phyloP scores from a whole-genome alignment of 225 moss, liverwort and hornwort species.

The Physcomitrium patens region DNA sequence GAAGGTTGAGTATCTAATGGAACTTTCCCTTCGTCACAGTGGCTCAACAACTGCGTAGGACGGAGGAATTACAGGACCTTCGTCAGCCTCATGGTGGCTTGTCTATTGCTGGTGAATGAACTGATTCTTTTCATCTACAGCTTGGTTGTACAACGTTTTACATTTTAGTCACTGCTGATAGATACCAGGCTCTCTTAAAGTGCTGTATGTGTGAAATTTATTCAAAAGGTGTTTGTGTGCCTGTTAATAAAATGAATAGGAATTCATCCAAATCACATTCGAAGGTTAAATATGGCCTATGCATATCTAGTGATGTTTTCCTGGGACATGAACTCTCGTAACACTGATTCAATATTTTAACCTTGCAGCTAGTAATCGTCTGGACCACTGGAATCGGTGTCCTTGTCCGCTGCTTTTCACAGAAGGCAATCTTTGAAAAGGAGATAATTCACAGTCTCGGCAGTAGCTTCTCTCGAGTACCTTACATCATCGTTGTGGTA shows the following conservation, averaged over 20 bases:
- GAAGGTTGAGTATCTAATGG: conserved; percentile 13
- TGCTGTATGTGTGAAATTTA: too few relatives aligned
- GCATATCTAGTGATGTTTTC: not conserved
- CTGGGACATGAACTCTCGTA: not conserved
- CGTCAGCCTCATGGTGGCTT: conserved; percentile 81
- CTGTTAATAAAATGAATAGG: too few relatives aligned
- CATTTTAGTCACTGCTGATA: not conserved
- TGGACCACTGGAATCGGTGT: conserved; percentile 87
- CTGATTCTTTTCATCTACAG: not conserved
- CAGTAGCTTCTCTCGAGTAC: conserved; percentile 87
- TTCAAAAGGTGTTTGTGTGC: too few relatives aligned
- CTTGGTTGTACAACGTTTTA: not conserved
- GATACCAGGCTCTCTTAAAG: not conserved
- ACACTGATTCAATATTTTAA: conserved; percentile 11
- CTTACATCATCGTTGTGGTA: conserved; percentile 85
- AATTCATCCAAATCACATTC: too few relatives aligned
- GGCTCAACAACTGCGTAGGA: conserved; percentile 97
- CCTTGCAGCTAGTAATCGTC: conserved; percentile 71
- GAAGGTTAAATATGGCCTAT: too few relatives aligned
- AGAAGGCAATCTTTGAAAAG: conserved; percentile 70
- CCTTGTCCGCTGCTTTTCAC: conserved; percentile 77
- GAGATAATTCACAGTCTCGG: conserved; percentile 80
- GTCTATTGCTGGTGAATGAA: conserved; percentile 72
- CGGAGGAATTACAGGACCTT: conserved; percentile 86
- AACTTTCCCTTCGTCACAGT: conserved; percentile 47